Conservation (phyloP, 192 early-diverging fungal species). For the Backusella psychrophila region DNA sequence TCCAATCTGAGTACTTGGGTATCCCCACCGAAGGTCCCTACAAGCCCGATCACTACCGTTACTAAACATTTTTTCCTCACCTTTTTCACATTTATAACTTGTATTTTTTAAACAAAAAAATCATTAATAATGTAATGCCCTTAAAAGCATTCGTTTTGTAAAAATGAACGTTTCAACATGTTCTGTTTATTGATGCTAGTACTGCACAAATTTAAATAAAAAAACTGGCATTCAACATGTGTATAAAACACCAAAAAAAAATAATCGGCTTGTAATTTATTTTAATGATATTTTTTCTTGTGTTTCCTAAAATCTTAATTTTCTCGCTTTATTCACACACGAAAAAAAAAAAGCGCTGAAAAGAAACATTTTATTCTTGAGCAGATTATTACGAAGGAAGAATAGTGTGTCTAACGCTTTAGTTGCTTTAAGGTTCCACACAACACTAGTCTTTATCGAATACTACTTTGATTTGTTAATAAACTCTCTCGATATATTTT, state of each 20-base stretch:
- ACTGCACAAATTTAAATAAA: slow-evolving; percentile 18
- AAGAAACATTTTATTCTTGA: too few species aligned
- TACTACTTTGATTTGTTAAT: too few species aligned
- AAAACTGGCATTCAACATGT: slow-evolving; percentile 25
- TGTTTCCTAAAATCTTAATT: not conserved
- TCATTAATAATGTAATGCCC: not conserved
- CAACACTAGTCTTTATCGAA: too few species aligned
- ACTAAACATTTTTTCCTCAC: slow-evolving; percentile 45
- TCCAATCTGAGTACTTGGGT: slow-evolving; percentile 76
- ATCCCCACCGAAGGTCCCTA: slow-evolving; percentile 83
- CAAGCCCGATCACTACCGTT: slow-evolving; percentile 98
- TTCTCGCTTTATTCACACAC: not conserved
- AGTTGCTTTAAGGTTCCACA: too few species aligned
- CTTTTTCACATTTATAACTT: not conserved
- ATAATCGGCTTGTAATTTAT: not conserved
- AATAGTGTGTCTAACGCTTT: too few species aligned
- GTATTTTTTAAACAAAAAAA: slow-evolving; percentile 1
- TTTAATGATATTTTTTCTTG: not conserved
- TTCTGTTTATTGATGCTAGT: slow-evolving; percentile 13
- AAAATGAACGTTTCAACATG: slow-evolving; percentile 30
- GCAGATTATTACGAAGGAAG: too few species aligned
- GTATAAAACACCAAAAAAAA: slow-evolving; percentile 2
- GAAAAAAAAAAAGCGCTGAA: too few species aligned
- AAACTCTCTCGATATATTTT: too few species aligned
- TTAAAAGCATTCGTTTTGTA: slow-evolving; percentile 3